These are phyloP conservation scores for Croton setiger DNA, from an alignment of 441 rosid species.

Conservation along the genomic window DNA sequence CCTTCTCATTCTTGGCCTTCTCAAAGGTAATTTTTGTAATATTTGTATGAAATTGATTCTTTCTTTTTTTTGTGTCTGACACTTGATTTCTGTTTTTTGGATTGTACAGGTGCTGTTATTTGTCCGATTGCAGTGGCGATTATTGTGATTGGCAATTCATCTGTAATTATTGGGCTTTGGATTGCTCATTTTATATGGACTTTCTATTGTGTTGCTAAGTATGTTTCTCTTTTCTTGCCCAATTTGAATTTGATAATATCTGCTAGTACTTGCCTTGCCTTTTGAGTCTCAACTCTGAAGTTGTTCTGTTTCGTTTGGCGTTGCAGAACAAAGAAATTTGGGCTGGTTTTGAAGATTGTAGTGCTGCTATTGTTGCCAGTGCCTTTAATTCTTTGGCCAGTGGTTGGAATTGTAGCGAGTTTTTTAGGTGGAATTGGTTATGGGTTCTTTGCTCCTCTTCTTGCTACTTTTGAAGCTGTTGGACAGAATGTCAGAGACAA, in stretches of 20 bases:
- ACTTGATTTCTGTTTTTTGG: background rate
- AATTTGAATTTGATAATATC: background rate
- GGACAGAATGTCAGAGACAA: slow-evolving; percentile 59
- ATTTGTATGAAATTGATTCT: background rate
- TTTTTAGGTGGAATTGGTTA: slow-evolving; percentile 69
- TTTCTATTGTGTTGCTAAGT: slow-evolving; percentile 75
- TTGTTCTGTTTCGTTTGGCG: background rate
- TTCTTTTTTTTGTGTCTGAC: no score
- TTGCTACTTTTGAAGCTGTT: slow-evolving; percentile 75
- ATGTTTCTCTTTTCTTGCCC: background rate
- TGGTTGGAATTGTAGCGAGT: slow-evolving; percentile 62
- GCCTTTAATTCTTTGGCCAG: slow-evolving; percentile 72
- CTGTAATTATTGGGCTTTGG: slow-evolving; percentile 75
- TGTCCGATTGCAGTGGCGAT: slow-evolving; percentile 53
- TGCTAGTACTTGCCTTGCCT: background rate
- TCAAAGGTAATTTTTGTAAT: slow-evolving; percentile 45
- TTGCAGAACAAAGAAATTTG: slow-evolving; percentile 67
- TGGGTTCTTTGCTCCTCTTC: slow-evolving; percentile 66
- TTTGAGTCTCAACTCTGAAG: background rate
- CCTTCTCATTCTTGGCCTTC: slow-evolving; percentile 56
- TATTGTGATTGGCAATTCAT: slow-evolving; percentile 52
- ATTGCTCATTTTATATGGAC: slow-evolving; percentile 80
- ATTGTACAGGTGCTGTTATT: slow-evolving; percentile 42
- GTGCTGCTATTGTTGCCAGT: slow-evolving; percentile 54
- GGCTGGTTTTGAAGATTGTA: slow-evolving; percentile 57